phyloP scores from a whole-genome alignment of 192 early-diverging fungal species.

The Backusella parvicylindrica region DNA sequence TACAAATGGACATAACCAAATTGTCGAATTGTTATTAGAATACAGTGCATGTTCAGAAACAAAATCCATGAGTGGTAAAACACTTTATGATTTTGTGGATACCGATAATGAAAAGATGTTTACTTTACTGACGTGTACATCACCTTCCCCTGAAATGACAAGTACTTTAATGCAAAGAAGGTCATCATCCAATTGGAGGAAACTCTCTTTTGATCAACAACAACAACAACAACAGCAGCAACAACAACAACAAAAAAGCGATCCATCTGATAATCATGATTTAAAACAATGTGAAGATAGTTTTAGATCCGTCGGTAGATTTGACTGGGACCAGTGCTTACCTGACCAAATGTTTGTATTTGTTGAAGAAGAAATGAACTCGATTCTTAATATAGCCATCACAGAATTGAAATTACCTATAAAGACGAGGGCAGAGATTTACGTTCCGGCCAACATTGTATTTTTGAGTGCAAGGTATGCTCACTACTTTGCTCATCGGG shows the following conservation, averaged over 20 bases:
- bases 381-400: constrained; percentile 72
- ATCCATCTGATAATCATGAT: neutral
- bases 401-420: constrained; percentile 58
- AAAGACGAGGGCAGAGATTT: constrained; percentile 56
- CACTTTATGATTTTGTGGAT: constrained; percentile 70
- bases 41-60: constrained; percentile 69
- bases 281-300: constrained; percentile 8
- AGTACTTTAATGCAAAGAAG: neutral
- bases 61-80: constrained; percentile 67
- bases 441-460: constrained; percentile 81
- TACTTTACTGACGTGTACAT: constrained; percentile 33
- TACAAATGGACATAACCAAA: constrained; percentile 70
- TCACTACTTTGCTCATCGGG: constrained; percentile 69
- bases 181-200: constrained; percentile 9
- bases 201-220: neutral
- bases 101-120: constrained; percentile 50
- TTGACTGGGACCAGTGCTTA: constrained; percentile 71
- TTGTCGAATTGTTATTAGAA: constrained; percentile 74
- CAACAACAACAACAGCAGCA: neutral
- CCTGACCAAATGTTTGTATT: constrained; percentile 98
- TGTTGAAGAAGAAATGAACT: constrained; percentile 63
- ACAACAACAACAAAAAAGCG: neutral
- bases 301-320: constrained; percentile 48
- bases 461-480: constrained; percentile 89
- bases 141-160: neutral